Conservation (phyloP, 2,329 filamentous ascomycete species). For the Apiospora koreana region DNA sequence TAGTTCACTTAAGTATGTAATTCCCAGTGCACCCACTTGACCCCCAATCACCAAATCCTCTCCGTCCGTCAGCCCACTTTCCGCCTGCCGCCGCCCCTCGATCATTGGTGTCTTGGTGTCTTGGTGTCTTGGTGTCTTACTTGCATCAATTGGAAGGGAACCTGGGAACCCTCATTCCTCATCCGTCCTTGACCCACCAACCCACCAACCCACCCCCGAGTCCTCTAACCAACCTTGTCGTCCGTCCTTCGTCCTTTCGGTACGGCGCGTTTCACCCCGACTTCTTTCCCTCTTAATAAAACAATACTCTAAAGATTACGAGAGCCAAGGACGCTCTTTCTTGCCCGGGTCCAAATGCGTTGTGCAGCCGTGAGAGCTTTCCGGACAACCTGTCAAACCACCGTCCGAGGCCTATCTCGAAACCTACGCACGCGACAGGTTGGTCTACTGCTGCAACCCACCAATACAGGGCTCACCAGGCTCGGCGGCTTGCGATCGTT, state of each 20-base stretch:
- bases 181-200: constrained; percentile 3
- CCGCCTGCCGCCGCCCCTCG: not conserved
- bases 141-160: not conserved
- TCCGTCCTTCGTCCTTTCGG: not conserved
- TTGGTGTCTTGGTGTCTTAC: not conserved
- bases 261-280: not conserved
- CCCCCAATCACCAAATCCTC: no score
- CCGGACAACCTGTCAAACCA: constrained; percentile 67
- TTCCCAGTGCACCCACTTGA: not conserved
- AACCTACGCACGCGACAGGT: constrained; percentile 36
- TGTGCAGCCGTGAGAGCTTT: constrained; percentile 68
- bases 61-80: not conserved
- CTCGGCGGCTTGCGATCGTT: constrained; percentile 16
- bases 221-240: constrained; percentile 1
- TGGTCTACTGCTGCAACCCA: constrained; percentile 31
- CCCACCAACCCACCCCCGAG: not conserved
- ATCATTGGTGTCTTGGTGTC: no score
- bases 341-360: constrained; percentile 62
- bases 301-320: not conserved
- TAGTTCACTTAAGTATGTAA: no score
- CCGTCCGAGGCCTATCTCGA: constrained; percentile 60
- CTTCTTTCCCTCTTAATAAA: not conserved
- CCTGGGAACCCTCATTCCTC: not conserved
- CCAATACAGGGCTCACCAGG: constrained; percentile 1
- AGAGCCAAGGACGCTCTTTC: constrained; percentile 14